Conservation (phyloP, 176 grass and related monocot species). For the sorghum (Sorghum bicolor) region DNA sequence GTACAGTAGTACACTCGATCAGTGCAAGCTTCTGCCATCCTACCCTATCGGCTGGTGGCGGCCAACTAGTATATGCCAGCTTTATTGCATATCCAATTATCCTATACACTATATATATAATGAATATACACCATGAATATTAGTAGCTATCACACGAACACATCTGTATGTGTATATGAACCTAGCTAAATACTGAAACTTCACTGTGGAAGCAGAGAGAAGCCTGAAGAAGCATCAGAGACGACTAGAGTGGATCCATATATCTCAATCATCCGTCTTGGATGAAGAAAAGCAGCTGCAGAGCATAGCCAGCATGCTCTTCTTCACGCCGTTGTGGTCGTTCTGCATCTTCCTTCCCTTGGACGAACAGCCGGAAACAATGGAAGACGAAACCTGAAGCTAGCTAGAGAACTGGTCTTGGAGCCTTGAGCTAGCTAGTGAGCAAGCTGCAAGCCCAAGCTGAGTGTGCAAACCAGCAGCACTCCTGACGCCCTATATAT, state of each 20-base stretch:
- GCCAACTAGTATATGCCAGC: too few relatives aligned
- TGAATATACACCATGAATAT: not conserved
- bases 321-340: constrained; percentile 15
- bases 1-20: too few relatives aligned
- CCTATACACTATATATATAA: too few relatives aligned
- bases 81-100: too few relatives aligned
- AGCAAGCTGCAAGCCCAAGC: not conserved
- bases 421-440: not conserved
- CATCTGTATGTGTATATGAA: not conserved
- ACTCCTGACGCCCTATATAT: not conserved
- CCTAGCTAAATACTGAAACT: not conserved
- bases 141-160: not conserved
- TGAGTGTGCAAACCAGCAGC: not conserved
- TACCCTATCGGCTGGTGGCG: too few relatives aligned
- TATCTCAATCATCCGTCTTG: constrained; percentile 6
- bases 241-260: not conserved
- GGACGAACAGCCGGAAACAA: not conserved
- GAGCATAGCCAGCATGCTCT: constrained; percentile 22
- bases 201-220: not conserved
- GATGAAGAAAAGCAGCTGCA: constrained; percentile 31
- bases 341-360: too few relatives aligned
- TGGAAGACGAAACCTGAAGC: not conserved
- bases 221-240: not conserved
- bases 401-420: not conserved
- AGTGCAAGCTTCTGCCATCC: too few relatives aligned